These are phyloP conservation scores for Boletus subcaerulescens DNA, from an alignment of 768 basidiomycete genomes.

Conservation along the genomic window DNA sequence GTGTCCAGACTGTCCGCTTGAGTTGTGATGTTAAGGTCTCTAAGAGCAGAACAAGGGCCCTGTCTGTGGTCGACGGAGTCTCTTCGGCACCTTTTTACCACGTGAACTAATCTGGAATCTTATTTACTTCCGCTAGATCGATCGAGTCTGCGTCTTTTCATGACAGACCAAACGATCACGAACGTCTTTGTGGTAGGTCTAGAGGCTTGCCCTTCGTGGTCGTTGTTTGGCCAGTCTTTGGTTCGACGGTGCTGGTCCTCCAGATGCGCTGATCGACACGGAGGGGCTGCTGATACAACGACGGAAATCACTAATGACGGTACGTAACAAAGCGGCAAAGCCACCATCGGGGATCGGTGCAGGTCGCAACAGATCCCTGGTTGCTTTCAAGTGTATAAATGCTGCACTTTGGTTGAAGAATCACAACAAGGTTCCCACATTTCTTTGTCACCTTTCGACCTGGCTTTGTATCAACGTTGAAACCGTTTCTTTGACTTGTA, in stretches of 20 bases:
- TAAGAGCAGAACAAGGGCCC: constrained; percentile 5
- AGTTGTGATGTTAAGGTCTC: constrained; percentile 3
- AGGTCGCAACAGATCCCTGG: constrained; percentile 20
- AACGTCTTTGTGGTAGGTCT: background rate
- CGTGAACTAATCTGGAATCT: background rate
- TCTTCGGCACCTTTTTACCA: background rate
- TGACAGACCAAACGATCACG: background rate
- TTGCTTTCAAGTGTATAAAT: constrained; percentile 25
- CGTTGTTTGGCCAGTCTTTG: background rate
- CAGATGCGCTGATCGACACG: background rate
- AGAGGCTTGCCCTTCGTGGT: background rate
- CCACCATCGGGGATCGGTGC: constrained; percentile 7
- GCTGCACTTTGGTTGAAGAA: background rate
- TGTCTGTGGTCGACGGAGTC: background rate
- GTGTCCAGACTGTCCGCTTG: constrained; percentile 6
- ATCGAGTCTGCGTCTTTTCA: background rate
- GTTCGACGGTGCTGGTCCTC: background rate
- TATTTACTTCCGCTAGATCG: constrained; percentile 12
- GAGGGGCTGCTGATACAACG: background rate
- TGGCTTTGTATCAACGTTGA: constrained; percentile 7
- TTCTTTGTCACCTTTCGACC: constrained; percentile 1
- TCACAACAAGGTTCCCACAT: constrained; percentile 4
- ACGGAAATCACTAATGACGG: background rate
- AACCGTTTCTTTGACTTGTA: constrained; percentile 8
- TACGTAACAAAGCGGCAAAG: constrained; percentile 19